phyloP scores from a whole-genome alignment of 2,329 filamentous ascomycete genomes.

The Xylariaceae sp. region DNA sequence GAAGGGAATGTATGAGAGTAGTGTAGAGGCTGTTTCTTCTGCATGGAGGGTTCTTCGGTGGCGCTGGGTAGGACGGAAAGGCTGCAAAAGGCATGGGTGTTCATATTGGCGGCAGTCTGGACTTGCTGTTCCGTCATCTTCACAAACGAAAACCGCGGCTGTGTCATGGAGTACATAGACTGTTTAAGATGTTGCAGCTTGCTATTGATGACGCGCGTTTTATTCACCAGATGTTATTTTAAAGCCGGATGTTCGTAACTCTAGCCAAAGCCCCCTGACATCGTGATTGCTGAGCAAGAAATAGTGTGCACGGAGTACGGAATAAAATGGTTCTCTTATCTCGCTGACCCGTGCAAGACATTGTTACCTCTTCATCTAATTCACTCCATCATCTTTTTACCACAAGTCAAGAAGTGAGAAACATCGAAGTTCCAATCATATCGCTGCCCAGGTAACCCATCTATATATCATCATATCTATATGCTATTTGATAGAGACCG shows the following conservation, averaged over 20 bases:
- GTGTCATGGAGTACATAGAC: constrained; percentile 30
- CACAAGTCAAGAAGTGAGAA: too few species aligned
- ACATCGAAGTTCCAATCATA: too few species aligned
- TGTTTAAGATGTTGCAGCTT: constrained; percentile 27
- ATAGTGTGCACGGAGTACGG: too few species aligned
- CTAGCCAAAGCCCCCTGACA: not conserved
- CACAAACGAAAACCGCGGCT: constrained; percentile 17
- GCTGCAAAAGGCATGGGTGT: constrained; percentile 16
- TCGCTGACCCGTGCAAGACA: too few species aligned
- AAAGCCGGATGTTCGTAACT: not conserved
- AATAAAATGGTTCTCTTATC: too few species aligned
- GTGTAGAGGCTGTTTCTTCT: constrained; percentile 11
- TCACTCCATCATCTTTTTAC: too few species aligned
- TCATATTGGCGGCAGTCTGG: constrained; percentile 25
- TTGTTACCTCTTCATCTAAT: too few species aligned
- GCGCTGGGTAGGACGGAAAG: constrained; percentile 14
- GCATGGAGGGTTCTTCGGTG: constrained; percentile 19
- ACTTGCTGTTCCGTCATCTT: constrained; percentile 22
- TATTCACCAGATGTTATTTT: not conserved
- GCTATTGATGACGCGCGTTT: constrained; percentile 11
- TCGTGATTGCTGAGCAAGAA: not conserved
- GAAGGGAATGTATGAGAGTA: constrained; percentile 1
- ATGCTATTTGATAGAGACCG: too few species aligned
- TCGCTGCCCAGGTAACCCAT: too few species aligned
- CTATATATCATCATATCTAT: too few species aligned